Percentiles rank a stretch among this genome's conserved stretches.
Conservation (phyloP, 148 eudicot species). For the Drosera capensis region DNA sequence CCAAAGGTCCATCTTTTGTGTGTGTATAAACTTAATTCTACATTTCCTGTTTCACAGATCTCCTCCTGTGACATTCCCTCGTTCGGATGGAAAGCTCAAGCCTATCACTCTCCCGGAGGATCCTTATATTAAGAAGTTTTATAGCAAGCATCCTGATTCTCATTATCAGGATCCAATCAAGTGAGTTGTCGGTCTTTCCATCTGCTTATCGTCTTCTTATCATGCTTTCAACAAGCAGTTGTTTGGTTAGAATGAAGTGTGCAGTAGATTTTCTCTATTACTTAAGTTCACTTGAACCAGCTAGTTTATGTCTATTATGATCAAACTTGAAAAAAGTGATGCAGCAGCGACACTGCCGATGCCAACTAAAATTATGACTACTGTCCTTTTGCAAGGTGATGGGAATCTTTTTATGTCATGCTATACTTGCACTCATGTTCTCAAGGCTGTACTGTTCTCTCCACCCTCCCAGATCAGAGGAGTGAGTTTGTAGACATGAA, state of each 20-base stretch:
- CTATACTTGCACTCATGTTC: background rate
- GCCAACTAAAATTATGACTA: too few species aligned
- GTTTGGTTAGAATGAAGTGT: too few species aligned
- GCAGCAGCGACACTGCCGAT: background rate
- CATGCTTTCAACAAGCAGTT: background rate
- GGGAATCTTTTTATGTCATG: background rate
- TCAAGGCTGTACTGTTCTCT: background rate
- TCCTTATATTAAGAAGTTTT: slow-evolving; percentile 54
- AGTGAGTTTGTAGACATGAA: too few species aligned
- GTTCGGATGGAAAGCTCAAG: slow-evolving; percentile 43
- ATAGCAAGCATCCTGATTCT: slow-evolving; percentile 54
- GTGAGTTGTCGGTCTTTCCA: slow-evolving; percentile 21
- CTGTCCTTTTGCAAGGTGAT: background rate
- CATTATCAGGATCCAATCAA: slow-evolving; percentile 67
- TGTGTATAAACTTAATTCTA: too few species aligned
- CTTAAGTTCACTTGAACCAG: too few species aligned
- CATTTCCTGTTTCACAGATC: too few species aligned
- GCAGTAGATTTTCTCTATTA: too few species aligned
- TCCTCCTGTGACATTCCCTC: slow-evolving; percentile 77
- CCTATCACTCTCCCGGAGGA: slow-evolving; percentile 71
- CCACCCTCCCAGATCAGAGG: background rate
- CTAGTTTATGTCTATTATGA: too few species aligned
- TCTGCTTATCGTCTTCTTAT: background rate
- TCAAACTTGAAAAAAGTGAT: too few species aligned
- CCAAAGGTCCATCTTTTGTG: too few species aligned